phyloP scores from a whole-genome alignment of 306 rosid species.

The Quercus gilva region DNA sequence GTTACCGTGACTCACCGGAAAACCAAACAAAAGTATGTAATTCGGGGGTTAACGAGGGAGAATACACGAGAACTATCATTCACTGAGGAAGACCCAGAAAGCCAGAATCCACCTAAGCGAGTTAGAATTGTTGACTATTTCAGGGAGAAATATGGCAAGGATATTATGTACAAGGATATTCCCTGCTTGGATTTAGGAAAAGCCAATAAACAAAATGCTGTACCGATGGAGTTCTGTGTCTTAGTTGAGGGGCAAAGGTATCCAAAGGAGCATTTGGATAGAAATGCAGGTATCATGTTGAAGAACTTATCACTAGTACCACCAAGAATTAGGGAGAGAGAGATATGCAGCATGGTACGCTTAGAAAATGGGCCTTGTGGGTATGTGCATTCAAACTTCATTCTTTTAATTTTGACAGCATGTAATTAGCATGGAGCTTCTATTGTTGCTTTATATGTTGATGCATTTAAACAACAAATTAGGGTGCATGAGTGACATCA shows the following conservation, averaged over 20 bases:
- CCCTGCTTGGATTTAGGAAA: slow-evolving; percentile 78
- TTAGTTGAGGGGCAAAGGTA: slow-evolving; percentile 68
- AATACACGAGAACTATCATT: slow-evolving; percentile 46
- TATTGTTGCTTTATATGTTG: neutral
- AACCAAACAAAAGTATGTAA: slow-evolving; percentile 46
- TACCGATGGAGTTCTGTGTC: slow-evolving; percentile 79
- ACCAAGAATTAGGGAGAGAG: slow-evolving; percentile 36
- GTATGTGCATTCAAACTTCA: slow-evolving; percentile 37
- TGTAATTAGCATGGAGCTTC: slow-evolving; percentile 1
- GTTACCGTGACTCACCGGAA: slow-evolving; percentile 69
- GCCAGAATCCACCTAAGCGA: slow-evolving; percentile 30
- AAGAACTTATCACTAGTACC: slow-evolving; percentile 40
- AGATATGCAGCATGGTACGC: slow-evolving; percentile 48
- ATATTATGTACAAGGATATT: slow-evolving; percentile 46
- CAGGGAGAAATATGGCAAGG: slow-evolving; percentile 45
- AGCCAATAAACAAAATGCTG: slow-evolving; percentile 43
- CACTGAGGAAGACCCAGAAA: slow-evolving; percentile 30
- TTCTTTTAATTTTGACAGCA: neutral
- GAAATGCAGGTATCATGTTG: slow-evolving; percentile 32
- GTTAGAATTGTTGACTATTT: slow-evolving; percentile 50
- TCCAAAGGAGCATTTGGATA: slow-evolving; percentile 52
- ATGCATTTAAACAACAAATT: neutral
- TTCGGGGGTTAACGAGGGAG: slow-evolving; percentile 37
- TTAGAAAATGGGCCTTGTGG: slow-evolving; percentile 73
- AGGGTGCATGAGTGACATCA: neutral